Conservation (phyloP, 2,329 filamentous ascomycete species). For the Hypoxylon rubiginosum region DNA sequence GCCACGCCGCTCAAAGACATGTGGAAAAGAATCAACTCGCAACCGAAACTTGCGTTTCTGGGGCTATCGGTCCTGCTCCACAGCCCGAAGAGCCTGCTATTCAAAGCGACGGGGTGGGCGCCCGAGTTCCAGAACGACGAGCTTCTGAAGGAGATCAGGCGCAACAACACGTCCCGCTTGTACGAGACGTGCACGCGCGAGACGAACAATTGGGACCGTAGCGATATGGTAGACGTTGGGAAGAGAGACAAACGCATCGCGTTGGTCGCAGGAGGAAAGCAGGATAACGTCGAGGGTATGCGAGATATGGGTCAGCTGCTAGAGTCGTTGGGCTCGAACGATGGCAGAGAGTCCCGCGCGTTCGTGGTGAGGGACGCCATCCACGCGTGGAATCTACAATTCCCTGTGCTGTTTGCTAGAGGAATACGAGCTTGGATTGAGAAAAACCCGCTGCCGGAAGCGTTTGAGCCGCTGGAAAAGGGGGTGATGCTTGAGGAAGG, state of each 20-base stretch:
- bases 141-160: conserved; percentile 53
- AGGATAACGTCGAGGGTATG: conserved; percentile 53
- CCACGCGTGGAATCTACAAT: conserved; percentile 59
- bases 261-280: conserved; percentile 46
- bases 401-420: conserved; percentile 56
- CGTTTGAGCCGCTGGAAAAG: conserved; percentile 36
- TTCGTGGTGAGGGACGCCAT: conserved; percentile 54
- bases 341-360: conserved; percentile 46
- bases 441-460: conserved; percentile 46
- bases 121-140: conserved; percentile 49
- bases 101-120: conserved; percentile 47
- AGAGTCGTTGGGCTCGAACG: conserved; percentile 41
- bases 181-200: conserved; percentile 30
- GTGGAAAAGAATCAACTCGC: conserved; percentile 45
- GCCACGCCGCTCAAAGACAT: conserved; percentile 49
- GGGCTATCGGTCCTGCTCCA: conserved; percentile 46
- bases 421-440: conserved; percentile 56
- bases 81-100: conserved; percentile 48
- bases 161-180: conserved; percentile 50
- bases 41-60: conserved; percentile 49
- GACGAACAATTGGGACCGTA: conserved; percentile 45
- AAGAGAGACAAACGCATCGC: conserved; percentile 48
- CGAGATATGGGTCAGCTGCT: conserved; percentile 49
- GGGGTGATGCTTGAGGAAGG: not conserved
- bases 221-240: conserved; percentile 47